Evolutionary conservation across 345 rosid species (phyloP).

Genomic region (Eucalyptus melliodora): DNA sequence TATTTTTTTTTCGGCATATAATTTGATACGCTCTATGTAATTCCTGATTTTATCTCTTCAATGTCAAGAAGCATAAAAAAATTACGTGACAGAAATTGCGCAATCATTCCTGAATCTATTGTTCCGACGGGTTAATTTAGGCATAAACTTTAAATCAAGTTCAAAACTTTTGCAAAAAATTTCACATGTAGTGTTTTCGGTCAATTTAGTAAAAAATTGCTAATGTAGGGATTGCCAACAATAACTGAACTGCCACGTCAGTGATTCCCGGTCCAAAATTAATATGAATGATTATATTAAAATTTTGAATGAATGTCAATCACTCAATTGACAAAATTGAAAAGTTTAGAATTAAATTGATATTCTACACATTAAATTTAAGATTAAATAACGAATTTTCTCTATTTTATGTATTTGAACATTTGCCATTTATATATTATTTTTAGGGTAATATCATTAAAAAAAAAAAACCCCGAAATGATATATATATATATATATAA

Average conservation of each 20-base stretch:
- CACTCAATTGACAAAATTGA: background rate
- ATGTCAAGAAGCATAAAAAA: background rate
- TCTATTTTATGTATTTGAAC: background rate
- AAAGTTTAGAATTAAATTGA: accelerated
- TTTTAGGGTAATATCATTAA: too few relatives aligned
- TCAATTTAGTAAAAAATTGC: too few relatives aligned
- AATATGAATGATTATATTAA: background rate
- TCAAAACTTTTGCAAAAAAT: accelerated
- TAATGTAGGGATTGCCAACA: too few relatives aligned
- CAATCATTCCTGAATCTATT: background rate
- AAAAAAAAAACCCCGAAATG: too few relatives aligned
- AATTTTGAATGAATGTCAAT: accelerated
- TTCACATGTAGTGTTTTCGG: background rate
- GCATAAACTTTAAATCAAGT: background rate
- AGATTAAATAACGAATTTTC: background rate
- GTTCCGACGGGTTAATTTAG: too few relatives aligned
- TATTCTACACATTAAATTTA: background rate
- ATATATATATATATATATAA: too few relatives aligned
- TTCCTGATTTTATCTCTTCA: background rate
- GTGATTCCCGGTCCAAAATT: accelerated
- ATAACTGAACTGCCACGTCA: accelerated
- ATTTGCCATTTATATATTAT: background rate
- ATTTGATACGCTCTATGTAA: background rate
- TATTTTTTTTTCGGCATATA: background rate
- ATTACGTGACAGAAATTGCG: background rate